Base-by-base conservation (phyloP, 2,329 filamentous ascomycete genomes). In the Bimuria novae-zelandiae region DNA sequence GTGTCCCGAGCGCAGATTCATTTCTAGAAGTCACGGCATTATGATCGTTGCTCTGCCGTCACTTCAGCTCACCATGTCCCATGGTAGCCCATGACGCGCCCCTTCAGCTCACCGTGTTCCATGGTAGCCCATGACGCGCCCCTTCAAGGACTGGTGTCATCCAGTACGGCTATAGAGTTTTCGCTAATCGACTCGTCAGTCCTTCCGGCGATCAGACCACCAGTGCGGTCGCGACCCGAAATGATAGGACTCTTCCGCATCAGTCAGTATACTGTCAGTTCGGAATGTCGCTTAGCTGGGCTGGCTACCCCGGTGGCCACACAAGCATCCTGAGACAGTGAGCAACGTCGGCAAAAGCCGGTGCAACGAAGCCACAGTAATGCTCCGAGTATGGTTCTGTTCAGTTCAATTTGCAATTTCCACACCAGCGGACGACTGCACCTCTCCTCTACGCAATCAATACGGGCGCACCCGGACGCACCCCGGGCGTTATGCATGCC, bases 341-440 rank as follows among this genome's bases (percentile, higher is more conserved):
- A 49, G 50, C 49, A 59, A 60, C 55, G 40, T 60, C 57, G 54
- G 53, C 48, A 57, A 54, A n/a, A 40, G 37, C 35, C 33, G 23
- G 56, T 57, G 49, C 51, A 43, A 57, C 51, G 29, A 50, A 29
- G 37, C 47, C 48, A 49, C 45, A 44, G 47, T 35, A 37, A 51
- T 22, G 11, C 40, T 54, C 37, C 39, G 22, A 54, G 21, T 48
- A 51, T 36, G 51, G 54, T 51, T 55, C 54, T 44, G 43, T 35
- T 48, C 47, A n/a, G n/a, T n/a, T n/a, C n/a, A n/a, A n/a, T n/a
- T n/a, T n/a, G n/a, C n/a, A 52, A 59, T 61, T 33, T 57, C 60
- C 60, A 61, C 58, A 54, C 29, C 30, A 54, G 32, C 48, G 48
- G 41, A 54, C 17, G 27, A 16, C n/a, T n/a, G n/a, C 29, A 51